phyloP scores from a whole-genome alignment of 441 rosid genomes.

The Pelargonium fulgidum region DNA sequence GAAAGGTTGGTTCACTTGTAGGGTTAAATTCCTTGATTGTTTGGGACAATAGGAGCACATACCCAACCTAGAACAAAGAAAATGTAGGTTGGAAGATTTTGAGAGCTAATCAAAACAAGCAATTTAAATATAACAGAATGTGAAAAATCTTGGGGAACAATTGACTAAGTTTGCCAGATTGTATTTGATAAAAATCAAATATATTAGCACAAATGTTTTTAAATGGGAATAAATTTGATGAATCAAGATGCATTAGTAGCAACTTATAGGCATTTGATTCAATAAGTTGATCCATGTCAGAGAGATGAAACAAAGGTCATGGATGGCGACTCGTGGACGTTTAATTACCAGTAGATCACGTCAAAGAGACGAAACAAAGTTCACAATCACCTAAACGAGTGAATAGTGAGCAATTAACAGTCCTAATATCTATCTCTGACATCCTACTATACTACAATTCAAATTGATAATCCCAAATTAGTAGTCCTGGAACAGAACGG shows the following conservation, averaged over 20 bases:
- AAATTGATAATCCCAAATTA: neutral
- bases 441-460: neutral
- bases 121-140: too few species aligned
- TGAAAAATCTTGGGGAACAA: neutral
- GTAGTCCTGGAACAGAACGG: neutral
- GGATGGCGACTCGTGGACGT: too few species aligned
- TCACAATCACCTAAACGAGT: neutral
- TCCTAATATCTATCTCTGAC: too few species aligned
- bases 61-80: slow-evolving; percentile 52
- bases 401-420: neutral
- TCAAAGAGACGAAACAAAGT: neutral
- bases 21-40: slow-evolving; percentile 71
- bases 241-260: too few species aligned
- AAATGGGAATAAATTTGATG: neutral
- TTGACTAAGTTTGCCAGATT: too few species aligned
- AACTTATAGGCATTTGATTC: too few species aligned
- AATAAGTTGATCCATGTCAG: neutral
- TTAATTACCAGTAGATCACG: neutral
- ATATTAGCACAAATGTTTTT: neutral
- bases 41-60: slow-evolving; percentile 83
- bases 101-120: neutral
- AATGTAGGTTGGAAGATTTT: neutral
- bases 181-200: too few species aligned
- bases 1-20: slow-evolving; percentile 65
- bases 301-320: neutral